Conservation (phyloP, 805 yeast genomes). For the Trichomonascus vanleenenianus region DNA sequence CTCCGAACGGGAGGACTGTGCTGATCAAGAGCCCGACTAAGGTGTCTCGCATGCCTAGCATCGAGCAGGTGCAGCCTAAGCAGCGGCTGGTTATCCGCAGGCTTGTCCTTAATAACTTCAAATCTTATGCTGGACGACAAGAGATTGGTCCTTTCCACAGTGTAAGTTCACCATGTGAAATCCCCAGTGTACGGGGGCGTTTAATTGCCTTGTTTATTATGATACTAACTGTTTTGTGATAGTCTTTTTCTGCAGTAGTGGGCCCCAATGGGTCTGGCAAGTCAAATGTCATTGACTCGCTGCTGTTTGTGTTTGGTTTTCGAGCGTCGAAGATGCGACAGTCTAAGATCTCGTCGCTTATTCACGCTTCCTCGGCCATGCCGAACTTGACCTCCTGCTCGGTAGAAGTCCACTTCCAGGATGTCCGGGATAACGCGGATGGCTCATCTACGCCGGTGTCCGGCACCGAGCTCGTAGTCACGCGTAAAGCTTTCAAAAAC, state of each 20-base stretch:
- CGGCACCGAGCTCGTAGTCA: slow-evolving; percentile 54
- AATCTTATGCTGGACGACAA: slow-evolving; percentile 92
- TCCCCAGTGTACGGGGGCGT: no score
- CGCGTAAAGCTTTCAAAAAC: slow-evolving; percentile 71
- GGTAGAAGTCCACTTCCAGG: slow-evolving; percentile 83
- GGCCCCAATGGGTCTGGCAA: slow-evolving; percentile 99
- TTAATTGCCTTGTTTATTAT: no score
- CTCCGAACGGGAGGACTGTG: not conserved
- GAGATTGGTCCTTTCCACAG: slow-evolving; percentile 86
- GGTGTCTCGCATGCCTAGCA: not conserved
- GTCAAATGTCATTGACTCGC: slow-evolving; percentile 93
- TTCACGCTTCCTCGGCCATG: slow-evolving; percentile 77
- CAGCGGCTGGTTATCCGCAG: slow-evolving; percentile 64
- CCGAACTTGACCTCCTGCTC: slow-evolving; percentile 67
- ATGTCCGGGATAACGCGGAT: slow-evolving; percentile 53
- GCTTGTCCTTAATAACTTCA: slow-evolving; percentile 74
- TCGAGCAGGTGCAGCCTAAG: slow-evolving; percentile 10
- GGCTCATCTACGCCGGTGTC: slow-evolving; percentile 41
- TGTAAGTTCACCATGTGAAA: slow-evolving; percentile 20
- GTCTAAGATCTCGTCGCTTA: slow-evolving; percentile 82
- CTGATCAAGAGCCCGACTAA: not conserved
- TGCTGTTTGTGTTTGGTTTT: slow-evolving; percentile 94
- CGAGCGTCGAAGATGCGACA: slow-evolving; percentile 96
- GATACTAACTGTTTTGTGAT: slow-evolving; percentile 11
- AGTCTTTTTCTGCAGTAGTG: slow-evolving; percentile 92